Conservation (phyloP, 768 basidiomycete genomes). For the Cystoderma amianthinum region DNA sequence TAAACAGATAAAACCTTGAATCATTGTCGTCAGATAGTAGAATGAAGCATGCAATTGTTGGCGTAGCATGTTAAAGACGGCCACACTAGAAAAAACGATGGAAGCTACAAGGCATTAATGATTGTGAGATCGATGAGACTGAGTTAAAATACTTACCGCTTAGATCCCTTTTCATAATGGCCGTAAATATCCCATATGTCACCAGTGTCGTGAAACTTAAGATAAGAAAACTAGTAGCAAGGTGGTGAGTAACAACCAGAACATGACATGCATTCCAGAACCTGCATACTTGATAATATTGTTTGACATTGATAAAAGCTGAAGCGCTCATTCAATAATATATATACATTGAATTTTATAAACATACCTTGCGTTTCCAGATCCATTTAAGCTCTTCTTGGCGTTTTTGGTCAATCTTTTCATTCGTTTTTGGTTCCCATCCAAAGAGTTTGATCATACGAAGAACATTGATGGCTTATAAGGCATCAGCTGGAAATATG, state of each 20-base stretch:
- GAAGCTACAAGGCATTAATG: slow-evolving; percentile 25
- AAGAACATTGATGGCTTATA: slow-evolving; percentile 44
- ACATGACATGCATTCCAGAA: neutral
- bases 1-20: slow-evolving; percentile 6
- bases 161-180: slow-evolving; percentile 18
- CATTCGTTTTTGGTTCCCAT: slow-evolving; percentile 54
- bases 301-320: neutral
- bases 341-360: neutral
- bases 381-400: slow-evolving; percentile 57
- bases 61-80: slow-evolving; percentile 56
- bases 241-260: neutral
- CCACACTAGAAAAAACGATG: slow-evolving; percentile 38
- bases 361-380: slow-evolving; percentile 31
- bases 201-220: slow-evolving; percentile 61
- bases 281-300: neutral
- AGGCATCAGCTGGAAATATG: neutral
- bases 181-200: slow-evolving; percentile 52
- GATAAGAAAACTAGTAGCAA: slow-evolving; percentile 39
- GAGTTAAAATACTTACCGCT: slow-evolving; percentile 10
- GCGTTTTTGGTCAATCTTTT: slow-evolving; percentile 47
- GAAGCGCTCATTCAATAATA: slow-evolving; percentile 16
- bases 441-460: slow-evolving; percentile 77
- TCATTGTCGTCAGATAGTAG: slow-evolving; percentile 2
- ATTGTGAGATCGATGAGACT: neutral
- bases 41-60: slow-evolving; percentile 34